phyloP scores from a whole-genome alignment of 1,139 yeast genomes.

The Geotrichum histeridarum region DNA sequence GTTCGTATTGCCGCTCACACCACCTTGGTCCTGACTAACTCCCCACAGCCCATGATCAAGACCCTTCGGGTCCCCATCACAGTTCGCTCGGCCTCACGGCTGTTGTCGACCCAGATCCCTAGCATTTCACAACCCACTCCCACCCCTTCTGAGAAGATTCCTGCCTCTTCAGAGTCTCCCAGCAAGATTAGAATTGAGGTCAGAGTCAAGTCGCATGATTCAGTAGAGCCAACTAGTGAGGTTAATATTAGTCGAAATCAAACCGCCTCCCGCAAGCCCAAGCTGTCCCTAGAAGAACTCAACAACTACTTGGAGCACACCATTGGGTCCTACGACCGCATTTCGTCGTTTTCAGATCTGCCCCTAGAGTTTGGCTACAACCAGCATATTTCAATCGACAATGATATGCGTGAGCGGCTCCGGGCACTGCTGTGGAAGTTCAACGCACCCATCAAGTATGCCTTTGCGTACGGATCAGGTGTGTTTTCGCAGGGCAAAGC shows the following conservation, averaged over 20 bases:
- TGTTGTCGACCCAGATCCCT: neutral
- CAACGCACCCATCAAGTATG: conserved; percentile 62
- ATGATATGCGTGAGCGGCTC: conserved; percentile 46
- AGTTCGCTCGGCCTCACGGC: neutral
- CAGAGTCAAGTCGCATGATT: neutral
- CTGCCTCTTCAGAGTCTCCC: neutral
- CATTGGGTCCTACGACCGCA: conserved; percentile 25
- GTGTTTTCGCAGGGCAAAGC: conserved; percentile 72
- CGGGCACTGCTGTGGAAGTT: conserved; percentile 52
- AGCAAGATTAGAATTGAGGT: conserved; percentile 5
- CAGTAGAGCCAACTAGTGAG: neutral
- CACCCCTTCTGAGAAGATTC: neutral
- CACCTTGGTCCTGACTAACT: neutral
- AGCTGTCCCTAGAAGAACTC: conserved; percentile 7
- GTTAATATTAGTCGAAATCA: neutral
- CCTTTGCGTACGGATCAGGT: conserved; percentile 95
- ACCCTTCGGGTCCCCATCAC: neutral
- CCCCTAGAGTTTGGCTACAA: conserved; percentile 55
- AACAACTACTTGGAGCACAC: conserved; percentile 28
- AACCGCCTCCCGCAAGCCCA: conserved; percentile 4
- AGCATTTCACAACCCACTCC: neutral
- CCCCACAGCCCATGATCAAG: neutral
- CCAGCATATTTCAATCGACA: conserved; percentile 50
- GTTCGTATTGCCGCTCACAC: neutral
- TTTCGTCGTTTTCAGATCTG: conserved; percentile 44